Percentiles rank a stretch among this genome's conserved stretches.
Conservation (phyloP, 108 stramenopile genomes). For the Fistulifera pelliculosa region DNA sequence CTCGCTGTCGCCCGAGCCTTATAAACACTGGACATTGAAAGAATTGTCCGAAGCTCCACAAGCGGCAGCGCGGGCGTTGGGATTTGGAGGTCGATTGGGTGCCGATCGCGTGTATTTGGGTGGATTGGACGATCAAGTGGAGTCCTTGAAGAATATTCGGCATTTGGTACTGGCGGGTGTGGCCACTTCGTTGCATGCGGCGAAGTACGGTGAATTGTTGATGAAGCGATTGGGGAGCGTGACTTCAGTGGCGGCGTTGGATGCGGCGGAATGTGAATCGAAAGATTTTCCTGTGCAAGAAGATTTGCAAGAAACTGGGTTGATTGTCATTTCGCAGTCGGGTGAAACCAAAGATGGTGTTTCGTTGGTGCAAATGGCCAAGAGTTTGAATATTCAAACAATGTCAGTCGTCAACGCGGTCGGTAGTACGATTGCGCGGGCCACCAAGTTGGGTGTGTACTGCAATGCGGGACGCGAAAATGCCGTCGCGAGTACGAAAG, state of each 20-base stretch:
- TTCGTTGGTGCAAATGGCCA: slow-evolving; percentile 75
- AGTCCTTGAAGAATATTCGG: slow-evolving; percentile 63
- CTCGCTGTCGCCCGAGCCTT: slow-evolving; percentile 82
- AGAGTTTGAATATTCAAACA: slow-evolving; percentile 75
- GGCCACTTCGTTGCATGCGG: slow-evolving; percentile 93
- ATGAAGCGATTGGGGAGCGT: slow-evolving; percentile 96
- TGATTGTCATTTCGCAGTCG: slow-evolving; percentile 92
- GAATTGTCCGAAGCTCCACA: slow-evolving; percentile 91
- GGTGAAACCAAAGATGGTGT: slow-evolving; percentile 98
- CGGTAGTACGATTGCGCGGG: slow-evolving; percentile 93
- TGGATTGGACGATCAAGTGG: slow-evolving; percentile 77
- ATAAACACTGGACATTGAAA: slow-evolving; percentile 94
- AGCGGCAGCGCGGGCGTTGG: slow-evolving; percentile 87
- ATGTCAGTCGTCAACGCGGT: slow-evolving; percentile 96
- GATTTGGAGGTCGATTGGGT: slow-evolving; percentile 82
- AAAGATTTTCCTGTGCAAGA: slow-evolving; percentile 70
- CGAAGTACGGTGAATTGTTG: slow-evolving; percentile 89
- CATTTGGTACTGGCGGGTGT: slow-evolving; percentile 86
- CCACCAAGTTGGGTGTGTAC: slow-evolving; percentile 95
- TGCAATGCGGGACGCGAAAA: slow-evolving; percentile 99
- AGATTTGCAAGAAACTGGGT: slow-evolving; percentile 47
- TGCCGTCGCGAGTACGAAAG: slow-evolving; percentile 99
- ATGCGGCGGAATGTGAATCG: slow-evolving; percentile 87
- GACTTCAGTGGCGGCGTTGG: slow-evolving; percentile 75
- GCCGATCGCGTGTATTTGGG: slow-evolving; percentile 63